Conservation (phyloP, 139 green algal species). For the Astrephomene gubernaculifera region DNA sequence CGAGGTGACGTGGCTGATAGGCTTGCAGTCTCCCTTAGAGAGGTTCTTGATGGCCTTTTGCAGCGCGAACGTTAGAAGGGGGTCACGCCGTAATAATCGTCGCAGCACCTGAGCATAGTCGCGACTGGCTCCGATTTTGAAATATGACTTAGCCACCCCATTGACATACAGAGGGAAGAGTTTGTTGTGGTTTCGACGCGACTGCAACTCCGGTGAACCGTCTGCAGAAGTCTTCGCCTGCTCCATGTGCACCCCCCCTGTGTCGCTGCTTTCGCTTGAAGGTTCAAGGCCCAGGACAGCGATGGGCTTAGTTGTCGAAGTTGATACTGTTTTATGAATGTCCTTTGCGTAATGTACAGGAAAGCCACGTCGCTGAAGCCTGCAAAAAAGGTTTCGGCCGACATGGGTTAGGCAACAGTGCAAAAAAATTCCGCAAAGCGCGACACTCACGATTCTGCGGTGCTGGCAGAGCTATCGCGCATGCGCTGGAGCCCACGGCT, state of each 20-base stretch:
- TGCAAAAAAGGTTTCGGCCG: not conserved
- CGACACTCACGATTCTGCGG: slow-evolving; percentile 22
- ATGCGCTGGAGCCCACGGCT: not conserved
- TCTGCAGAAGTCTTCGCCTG: not conserved
- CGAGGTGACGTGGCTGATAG: slow-evolving; percentile 58
- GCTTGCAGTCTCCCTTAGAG: slow-evolving; percentile 37
- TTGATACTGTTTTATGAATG: slow-evolving; percentile 39
- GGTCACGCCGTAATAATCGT: slow-evolving; percentile 56
- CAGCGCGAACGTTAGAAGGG: slow-evolving; percentile 60
- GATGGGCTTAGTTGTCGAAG: slow-evolving; percentile 30
- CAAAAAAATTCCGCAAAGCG: not conserved
- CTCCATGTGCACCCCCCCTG: not conserved
- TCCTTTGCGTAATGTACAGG: slow-evolving; percentile 25
- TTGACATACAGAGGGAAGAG: slow-evolving; percentile 57
- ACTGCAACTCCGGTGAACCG: not conserved
- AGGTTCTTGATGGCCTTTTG: slow-evolving; percentile 61
- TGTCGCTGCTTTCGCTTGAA: not conserved
- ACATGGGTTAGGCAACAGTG: not conserved
- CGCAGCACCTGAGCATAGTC: slow-evolving; percentile 57
- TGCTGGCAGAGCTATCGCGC: not conserved
- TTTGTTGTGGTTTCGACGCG: slow-evolving; percentile 49
- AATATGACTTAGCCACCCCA: slow-evolving; percentile 44
- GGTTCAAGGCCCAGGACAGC: slow-evolving; percentile 37
- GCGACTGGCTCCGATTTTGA: slow-evolving; percentile 37
- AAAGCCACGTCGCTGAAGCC: slow-evolving; percentile 28